phyloP scores from a whole-genome alignment of 495 filamentous ascomycete genomes.

The Penicillium daleae region DNA sequence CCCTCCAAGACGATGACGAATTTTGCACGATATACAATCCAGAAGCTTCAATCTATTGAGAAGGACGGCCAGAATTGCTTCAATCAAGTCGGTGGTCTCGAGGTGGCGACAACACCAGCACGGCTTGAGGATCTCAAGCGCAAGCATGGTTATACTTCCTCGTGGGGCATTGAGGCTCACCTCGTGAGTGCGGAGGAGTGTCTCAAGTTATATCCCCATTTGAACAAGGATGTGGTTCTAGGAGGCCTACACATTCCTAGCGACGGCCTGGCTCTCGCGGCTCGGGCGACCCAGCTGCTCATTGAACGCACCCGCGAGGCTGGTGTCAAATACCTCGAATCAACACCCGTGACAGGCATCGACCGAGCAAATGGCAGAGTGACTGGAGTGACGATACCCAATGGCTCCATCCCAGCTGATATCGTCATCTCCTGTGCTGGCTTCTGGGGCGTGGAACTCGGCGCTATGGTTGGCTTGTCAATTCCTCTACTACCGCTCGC shows the following conservation, averaged over 20 bases:
- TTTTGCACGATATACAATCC: constrained; percentile 52
- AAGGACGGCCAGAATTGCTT: constrained; percentile 49
- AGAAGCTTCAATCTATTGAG: constrained; percentile 50
- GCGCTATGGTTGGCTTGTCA: constrained; percentile 52
- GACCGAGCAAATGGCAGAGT: constrained; percentile 37
- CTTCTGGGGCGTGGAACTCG: constrained; percentile 58
- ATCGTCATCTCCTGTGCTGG: constrained; percentile 56
- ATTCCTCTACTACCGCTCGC: constrained; percentile 55
- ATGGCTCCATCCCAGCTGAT: constrained; percentile 47
- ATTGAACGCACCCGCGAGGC: constrained; percentile 50
- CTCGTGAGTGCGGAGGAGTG: constrained; percentile 50
- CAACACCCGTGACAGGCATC: constrained; percentile 51
- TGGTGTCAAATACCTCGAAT: constrained; percentile 50
- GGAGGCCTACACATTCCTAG: constrained; percentile 54
- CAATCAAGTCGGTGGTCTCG: constrained; percentile 54
- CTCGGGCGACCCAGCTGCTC: constrained; percentile 52
- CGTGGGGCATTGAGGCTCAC: constrained; percentile 51
- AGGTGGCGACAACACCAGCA: constrained; percentile 53
- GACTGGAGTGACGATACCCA: constrained; percentile 48
- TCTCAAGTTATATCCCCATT: constrained; percentile 42
- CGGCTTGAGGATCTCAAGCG: constrained; percentile 55
- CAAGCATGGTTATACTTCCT: constrained; percentile 52
- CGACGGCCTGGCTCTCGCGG: constrained; percentile 54
- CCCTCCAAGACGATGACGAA: constrained; percentile 54
- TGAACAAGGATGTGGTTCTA: constrained; percentile 49